A percentile compares a stretch with the other conserved stretches of the same genome.
phyloP scores from a whole-genome alignment of 2,329 filamentous ascomycete species.

The Sclerotinia sclerotiorum region DNA sequence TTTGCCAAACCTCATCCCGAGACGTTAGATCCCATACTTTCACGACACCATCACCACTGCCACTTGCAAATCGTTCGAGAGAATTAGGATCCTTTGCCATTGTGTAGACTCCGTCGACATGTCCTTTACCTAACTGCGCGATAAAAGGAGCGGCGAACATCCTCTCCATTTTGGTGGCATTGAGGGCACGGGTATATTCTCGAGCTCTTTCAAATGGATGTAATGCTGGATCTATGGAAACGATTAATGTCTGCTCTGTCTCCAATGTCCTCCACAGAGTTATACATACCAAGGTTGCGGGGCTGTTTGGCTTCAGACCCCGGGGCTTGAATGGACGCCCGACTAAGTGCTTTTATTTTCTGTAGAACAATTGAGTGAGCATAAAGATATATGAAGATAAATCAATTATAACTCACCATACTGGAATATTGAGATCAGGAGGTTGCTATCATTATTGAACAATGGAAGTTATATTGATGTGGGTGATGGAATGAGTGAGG shows the following conservation, averaged over 20 bases:
- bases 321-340: conserved; percentile 64
- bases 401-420: conserved; percentile 35
- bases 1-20: conserved; percentile 72
- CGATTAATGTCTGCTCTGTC: conserved; percentile 1
- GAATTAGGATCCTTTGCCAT: conserved; percentile 78
- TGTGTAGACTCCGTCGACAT: conserved; percentile 86
- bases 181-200: conserved; percentile 76
- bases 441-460: conserved; percentile 27
- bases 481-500: too few species aligned
- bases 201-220: conserved; percentile 78
- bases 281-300: conserved; percentile 63
- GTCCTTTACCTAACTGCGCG: conserved; percentile 81
- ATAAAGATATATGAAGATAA: not conserved
- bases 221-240: conserved; percentile 40
- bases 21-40: conserved; percentile 87
- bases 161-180: conserved; percentile 88
- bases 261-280: not conserved
- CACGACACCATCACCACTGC: conserved; percentile 86
- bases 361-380: conserved; percentile 26
- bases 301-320: conserved; percentile 65
- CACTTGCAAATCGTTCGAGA: conserved; percentile 74
- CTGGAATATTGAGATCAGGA: conserved; percentile 34
- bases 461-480: conserved; percentile 5
- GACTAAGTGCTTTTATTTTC: conserved; percentile 67
- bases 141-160: conserved; percentile 88